These are phyloP conservation scores for Dispira simplex DNA, from an alignment of 192 early-diverging fungal genomes.

Conservation along the genomic window DNA sequence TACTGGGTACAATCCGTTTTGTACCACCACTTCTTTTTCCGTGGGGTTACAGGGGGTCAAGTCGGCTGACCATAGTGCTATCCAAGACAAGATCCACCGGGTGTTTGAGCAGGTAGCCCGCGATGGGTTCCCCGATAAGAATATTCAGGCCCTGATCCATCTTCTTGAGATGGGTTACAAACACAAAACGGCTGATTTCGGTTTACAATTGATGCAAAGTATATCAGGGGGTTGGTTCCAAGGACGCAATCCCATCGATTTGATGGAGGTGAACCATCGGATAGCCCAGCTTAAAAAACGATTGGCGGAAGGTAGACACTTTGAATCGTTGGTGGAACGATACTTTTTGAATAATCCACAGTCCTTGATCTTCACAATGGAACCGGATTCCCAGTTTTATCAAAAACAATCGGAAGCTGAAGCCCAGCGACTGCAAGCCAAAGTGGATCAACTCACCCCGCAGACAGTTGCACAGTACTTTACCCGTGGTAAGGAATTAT, in stretches of 20 bases:
- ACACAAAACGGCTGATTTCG: constrained; percentile 82
- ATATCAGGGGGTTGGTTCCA: constrained; percentile 78
- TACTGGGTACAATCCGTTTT: constrained; percentile 71
- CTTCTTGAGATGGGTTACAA: constrained; percentile 79
- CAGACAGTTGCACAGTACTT: constrained; percentile 41
- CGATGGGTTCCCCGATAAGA: constrained; percentile 62
- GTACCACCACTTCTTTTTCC: constrained; percentile 42
- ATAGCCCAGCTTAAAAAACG: constrained; percentile 53
- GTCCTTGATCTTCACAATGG: constrained; percentile 69
- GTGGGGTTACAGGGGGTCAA: constrained; percentile 83
- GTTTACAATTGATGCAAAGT: constrained; percentile 61
- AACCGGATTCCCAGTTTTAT: constrained; percentile 50
- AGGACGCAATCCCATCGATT: constrained; percentile 67
- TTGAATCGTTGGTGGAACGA: constrained; percentile 52
- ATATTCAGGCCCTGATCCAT: constrained; percentile 74
- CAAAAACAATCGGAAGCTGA: constrained; percentile 43
- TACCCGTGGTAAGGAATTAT: constrained; percentile 46
- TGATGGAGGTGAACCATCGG: constrained; percentile 63
- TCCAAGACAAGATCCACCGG: constrained; percentile 50
- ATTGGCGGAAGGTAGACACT: constrained; percentile 40
- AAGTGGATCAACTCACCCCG: constrained; percentile 41
- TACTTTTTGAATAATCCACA: constrained; percentile 73
- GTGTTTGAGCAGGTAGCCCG: constrained; percentile 48
- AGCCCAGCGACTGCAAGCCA: constrained; percentile 39
- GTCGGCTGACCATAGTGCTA: constrained; percentile 36